Conservation (phyloP, 352 stramenopile genomes). For the Phytophthora citricola region DNA sequence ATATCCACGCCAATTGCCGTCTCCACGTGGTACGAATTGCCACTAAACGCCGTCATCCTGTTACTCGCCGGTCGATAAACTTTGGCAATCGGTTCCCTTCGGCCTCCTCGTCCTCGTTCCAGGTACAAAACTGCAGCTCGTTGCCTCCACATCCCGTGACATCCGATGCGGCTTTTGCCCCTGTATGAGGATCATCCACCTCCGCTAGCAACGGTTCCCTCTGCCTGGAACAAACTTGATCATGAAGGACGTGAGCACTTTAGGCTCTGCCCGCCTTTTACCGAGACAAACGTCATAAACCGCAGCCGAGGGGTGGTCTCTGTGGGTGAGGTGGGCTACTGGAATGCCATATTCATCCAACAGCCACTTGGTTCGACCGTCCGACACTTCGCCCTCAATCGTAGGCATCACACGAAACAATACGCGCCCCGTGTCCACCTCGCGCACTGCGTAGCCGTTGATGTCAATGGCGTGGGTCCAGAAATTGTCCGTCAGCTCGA, state of each 20-base stretch:
- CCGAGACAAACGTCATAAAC: slow-evolving; percentile 47
- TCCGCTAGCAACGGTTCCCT: slow-evolving; percentile 44
- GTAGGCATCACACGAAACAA: slow-evolving; percentile 42
- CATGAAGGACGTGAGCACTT: slow-evolving; percentile 38
- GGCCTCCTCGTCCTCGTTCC: slow-evolving; percentile 29
- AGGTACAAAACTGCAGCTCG: slow-evolving; percentile 44
- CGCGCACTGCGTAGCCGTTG: slow-evolving; percentile 39
- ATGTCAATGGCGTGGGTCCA: slow-evolving; percentile 40
- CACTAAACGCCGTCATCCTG: slow-evolving; percentile 25
- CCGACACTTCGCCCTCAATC: slow-evolving; percentile 28
- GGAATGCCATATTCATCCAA: slow-evolving; percentile 50
- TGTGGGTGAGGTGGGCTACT: slow-evolving; percentile 35
- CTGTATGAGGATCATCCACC: slow-evolving; percentile 40
- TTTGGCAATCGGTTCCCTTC: slow-evolving; percentile 44
- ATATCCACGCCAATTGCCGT: slow-evolving; percentile 45
- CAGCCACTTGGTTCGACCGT: slow-evolving; percentile 46
- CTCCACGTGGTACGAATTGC: slow-evolving; percentile 43
- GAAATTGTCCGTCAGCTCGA: slow-evolving; percentile 53
- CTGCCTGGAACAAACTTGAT: slow-evolving; percentile 43
- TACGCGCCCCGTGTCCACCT: slow-evolving; percentile 32
- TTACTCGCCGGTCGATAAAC: slow-evolving; percentile 38
- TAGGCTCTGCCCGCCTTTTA: slow-evolving; percentile 33
- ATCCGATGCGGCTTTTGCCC: slow-evolving; percentile 40
- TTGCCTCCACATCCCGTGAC: slow-evolving; percentile 43
- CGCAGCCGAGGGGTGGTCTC: slow-evolving; percentile 17